Conservation (phyloP, 148 eudicot genomes). For the Polygonum aviculare region DNA sequence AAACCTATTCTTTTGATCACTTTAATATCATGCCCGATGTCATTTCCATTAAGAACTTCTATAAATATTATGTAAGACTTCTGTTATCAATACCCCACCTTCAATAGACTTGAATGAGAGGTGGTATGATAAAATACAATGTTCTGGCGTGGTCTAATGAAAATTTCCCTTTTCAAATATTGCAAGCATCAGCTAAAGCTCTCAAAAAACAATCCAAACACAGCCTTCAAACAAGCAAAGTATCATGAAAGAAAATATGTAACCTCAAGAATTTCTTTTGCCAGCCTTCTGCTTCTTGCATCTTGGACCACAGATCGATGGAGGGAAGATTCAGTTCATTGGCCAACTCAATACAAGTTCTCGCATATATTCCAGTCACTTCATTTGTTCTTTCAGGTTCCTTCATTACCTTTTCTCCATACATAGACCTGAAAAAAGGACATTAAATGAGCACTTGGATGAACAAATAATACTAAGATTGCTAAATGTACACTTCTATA, state of each 20-base stretch:
- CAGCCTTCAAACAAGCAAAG: background rate
- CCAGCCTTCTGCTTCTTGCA: constrained; percentile 87
- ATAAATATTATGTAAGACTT: background rate
- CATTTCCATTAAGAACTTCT: background rate
- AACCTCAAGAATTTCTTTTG: constrained; percentile 68
- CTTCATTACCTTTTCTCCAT: constrained; percentile 65
- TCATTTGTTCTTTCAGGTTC: constrained; percentile 88
- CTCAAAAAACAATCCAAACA: background rate
- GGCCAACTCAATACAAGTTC: constrained; percentile 55
- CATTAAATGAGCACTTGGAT: background rate
- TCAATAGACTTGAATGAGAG: background rate
- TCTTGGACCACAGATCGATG: constrained; percentile 84
- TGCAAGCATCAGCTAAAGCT: background rate
- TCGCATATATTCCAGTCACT: constrained; percentile 53
- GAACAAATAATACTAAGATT: background rate
- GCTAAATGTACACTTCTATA: background rate
- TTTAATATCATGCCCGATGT: background rate
- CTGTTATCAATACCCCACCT: background rate
- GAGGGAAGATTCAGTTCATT: constrained; percentile 58
- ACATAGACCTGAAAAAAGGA: constrained; percentile 43
- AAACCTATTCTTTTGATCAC: background rate
- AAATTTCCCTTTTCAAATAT: background rate
- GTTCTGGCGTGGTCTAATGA: background rate
- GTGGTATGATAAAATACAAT: background rate
- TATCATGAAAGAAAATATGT: background rate